Percentiles rank a stretch among this genome's conserved stretches.
These are phyloP conservation scores for Saccharomyces cerevisiae DNA, from an alignment of 805 yeast species.

Conservation along the genomic window DNA sequence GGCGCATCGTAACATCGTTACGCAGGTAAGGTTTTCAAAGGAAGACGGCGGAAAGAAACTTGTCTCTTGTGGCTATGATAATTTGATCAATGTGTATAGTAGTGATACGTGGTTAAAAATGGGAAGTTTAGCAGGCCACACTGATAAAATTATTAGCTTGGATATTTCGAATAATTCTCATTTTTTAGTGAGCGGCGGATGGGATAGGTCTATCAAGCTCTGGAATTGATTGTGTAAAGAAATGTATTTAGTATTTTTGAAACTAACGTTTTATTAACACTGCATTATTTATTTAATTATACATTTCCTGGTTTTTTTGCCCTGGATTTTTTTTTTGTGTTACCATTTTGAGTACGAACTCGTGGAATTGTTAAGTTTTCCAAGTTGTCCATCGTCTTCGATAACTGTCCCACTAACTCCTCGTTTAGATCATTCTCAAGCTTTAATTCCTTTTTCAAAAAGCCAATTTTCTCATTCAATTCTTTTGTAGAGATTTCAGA, in stretches of 20 bases:
- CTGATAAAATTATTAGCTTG: slow-evolving; percentile 65
- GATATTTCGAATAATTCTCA: slow-evolving; percentile 43
- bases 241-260: not conserved
- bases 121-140: slow-evolving; percentile 45
- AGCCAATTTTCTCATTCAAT: slow-evolving; percentile 7
- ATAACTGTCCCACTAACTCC: slow-evolving; percentile 12
- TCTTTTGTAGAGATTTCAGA: slow-evolving; percentile 3
- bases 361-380: slow-evolving; percentile 21
- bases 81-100: slow-evolving; percentile 51
- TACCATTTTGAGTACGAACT: slow-evolving; percentile 15
- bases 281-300: not conserved
- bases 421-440: slow-evolving; percentile 8
- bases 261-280: not conserved
- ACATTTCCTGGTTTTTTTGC: not conserved
- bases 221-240: slow-evolving; percentile 33
- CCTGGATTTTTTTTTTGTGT: slow-evolving; percentile 3
- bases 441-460: slow-evolving; percentile 8
- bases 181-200: slow-evolving; percentile 56
- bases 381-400: slow-evolving; percentile 12
- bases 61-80: slow-evolving; percentile 65
- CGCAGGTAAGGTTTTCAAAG: slow-evolving; percentile 50
- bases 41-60: slow-evolving; percentile 39
- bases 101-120: slow-evolving; percentile 62
- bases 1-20: slow-evolving; percentile 66
- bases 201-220: slow-evolving; percentile 74